phyloP scores from a whole-genome alignment of 2,329 filamentous ascomycete species.

The Dactylellina sp. region DNA sequence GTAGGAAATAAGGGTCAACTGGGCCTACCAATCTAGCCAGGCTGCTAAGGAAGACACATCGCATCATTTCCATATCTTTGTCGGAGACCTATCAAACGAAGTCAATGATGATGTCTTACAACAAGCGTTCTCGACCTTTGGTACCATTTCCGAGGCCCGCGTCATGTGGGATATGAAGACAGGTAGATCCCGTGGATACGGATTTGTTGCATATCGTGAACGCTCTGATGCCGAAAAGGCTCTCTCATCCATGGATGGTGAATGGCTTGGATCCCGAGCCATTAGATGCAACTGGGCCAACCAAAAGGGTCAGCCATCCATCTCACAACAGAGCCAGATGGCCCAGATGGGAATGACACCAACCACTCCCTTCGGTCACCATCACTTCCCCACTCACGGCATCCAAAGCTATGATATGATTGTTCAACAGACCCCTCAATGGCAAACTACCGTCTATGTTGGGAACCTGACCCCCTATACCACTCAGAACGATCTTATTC shows the following conservation, averaged over 20 bases:
- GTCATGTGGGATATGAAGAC: conserved; percentile 99
- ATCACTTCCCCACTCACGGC: conserved; percentile 97
- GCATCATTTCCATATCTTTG: conserved; percentile 98
- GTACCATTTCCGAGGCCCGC: conserved; percentile 93
- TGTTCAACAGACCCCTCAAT: conserved; percentile 90
- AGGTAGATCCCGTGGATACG: conserved; percentile 94
- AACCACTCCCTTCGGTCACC: conserved; percentile 93
- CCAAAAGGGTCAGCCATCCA: conserved; percentile 99
- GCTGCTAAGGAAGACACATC: conserved; percentile 96
- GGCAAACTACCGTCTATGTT: conserved; percentile 99
- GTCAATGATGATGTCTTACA: conserved; percentile 95
- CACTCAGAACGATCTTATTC: conserved; percentile 94
- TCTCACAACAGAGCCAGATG: conserved; percentile 97
- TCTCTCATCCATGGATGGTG: conserved; percentile 96
- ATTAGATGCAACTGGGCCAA: conserved; percentile 99
- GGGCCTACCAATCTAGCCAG: conserved; percentile 98
- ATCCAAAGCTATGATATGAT: conserved; percentile 98
- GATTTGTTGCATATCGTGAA: conserved; percentile 97
- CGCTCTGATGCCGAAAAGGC: conserved; percentile 94
- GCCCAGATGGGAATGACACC: conserved; percentile 97
- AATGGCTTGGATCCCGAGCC: conserved; percentile 97
- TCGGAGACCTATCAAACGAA: conserved; percentile 96
- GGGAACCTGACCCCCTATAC: conserved; percentile 98
- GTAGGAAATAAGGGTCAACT: conserved; percentile 98
- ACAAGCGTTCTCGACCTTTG: conserved; percentile 96